phyloP scores from a whole-genome alignment of 257 asterid species.

The Solanum verrucosum region DNA sequence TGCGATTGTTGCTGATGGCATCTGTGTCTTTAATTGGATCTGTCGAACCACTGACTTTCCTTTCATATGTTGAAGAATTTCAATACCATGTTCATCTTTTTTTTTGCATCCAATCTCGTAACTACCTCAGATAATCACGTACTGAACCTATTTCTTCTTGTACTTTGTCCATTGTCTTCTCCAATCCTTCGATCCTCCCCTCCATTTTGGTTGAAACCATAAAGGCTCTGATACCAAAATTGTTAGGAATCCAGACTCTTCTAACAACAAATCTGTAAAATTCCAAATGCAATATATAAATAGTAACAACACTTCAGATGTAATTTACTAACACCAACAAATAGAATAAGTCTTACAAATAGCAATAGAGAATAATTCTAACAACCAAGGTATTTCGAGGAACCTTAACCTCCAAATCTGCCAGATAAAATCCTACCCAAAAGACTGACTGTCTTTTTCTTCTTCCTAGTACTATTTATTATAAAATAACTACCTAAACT shows the following conservation, averaged over 20 bases:
- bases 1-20: no score
- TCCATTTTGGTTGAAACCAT: background rate
- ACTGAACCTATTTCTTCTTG: background rate
- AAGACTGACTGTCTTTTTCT: background rate
- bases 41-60: no score
- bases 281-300: background rate
- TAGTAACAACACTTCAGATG: background rate
- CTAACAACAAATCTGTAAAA: background rate
- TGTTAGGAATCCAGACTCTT: background rate
- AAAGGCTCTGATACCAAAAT: background rate
- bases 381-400: background rate
- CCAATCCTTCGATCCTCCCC: background rate
- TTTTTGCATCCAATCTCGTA: background rate
- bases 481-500: no score
- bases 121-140: background rate
- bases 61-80: no score
- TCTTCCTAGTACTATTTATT: no score
- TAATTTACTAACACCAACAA: background rate
- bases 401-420: background rate
- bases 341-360: no score
- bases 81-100: no score
- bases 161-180: background rate
- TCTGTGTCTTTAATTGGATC: no score
- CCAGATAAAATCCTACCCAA: background rate
- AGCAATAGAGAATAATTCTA: background rate